Base-by-base conservation (phyloP, 2,329 filamentous ascomycete genomes). In the Colletotrichum sp. region DNA sequence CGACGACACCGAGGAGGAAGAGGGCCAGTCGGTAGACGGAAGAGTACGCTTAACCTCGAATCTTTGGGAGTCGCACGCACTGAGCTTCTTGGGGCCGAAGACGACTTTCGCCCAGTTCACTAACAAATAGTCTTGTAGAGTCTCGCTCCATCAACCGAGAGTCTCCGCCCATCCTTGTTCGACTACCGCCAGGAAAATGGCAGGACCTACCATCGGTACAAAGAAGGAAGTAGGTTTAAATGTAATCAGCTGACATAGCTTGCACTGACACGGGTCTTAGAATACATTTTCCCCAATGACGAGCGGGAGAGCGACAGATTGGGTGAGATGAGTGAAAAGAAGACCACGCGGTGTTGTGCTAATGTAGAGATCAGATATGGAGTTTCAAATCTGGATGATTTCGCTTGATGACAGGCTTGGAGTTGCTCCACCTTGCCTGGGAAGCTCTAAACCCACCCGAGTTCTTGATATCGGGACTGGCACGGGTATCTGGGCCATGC, bases 141-240 rank as follows among this genome's bases (percentile, higher is more conserved):
- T 28, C 8, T 59, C 3, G 55, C 55, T 28, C n/a, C 55, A 59
- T 59, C 55, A 28, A 26, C 55, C 3, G 26, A 24, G 3, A 59
- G 55, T 59, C 16, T 59, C 5, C 21, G 55, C 8, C 16, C 21
- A 6, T 59, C 55, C n/a, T 84, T 86, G 52, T 71, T 81, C 49
- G 77, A 81, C 13, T 83, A 83, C 77, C 82, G 84, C 5, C 78
- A 81, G n/a, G 85, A 86, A 67, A 84, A 85, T 72, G 84, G 84
- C 6, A 77, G 85, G n/a, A 85, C 83, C 1, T 85, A 85, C 39
- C 82, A 85, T 65, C 77, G 83, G 4, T 84, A 59, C 55, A 59
- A 59, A 59, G 55, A 59, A 4, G 55, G 55, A 28, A 59, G 55
- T 59, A 59, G 3, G 55, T 59, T 26, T 12, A 0, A 59, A 59